These are phyloP conservation scores for Scenedesmus sp. DNA, from an alignment of 163 green algal species.

Conservation along the genomic window DNA sequence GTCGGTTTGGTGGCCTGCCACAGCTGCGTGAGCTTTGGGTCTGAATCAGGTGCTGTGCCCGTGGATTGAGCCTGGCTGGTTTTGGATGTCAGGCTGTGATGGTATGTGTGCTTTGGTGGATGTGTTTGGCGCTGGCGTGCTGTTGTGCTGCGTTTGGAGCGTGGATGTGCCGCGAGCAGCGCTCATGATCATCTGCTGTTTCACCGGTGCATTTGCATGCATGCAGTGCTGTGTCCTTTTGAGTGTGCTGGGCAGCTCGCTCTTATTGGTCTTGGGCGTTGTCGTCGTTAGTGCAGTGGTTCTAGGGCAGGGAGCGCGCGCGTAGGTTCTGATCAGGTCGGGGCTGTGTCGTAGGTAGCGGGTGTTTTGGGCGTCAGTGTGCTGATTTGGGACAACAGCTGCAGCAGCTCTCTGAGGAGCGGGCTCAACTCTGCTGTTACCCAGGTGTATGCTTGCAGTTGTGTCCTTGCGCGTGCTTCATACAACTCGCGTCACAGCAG, in stretches of 20 bases:
- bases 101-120: background rate
- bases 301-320: background rate
- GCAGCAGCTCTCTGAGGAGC: background rate
- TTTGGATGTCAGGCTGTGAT: too few relatives aligned
- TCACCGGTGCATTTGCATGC: too few relatives aligned
- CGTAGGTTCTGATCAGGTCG: background rate
- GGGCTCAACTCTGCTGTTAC: background rate
- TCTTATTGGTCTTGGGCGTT: background rate
- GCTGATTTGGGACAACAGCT: background rate
- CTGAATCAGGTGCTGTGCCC: background rate
- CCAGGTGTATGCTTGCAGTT: background rate
- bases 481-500: background rate
- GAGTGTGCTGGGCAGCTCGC: background rate
- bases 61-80: background rate
- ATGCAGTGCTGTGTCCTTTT: too few relatives aligned
- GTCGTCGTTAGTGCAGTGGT: background rate
- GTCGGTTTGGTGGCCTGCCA: background rate
- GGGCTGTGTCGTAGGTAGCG: background rate
- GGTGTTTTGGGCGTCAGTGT: background rate
- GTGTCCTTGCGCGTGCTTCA: background rate
- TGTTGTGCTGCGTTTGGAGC: background rate
- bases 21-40: background rate
- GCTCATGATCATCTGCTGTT: conserved; percentile 3
- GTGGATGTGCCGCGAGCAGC: background rate
- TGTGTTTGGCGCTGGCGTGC: background rate